Base-by-base conservation (phyloP, 2,329 filamentous ascomycete species). In the Eurotiales sp. region DNA sequence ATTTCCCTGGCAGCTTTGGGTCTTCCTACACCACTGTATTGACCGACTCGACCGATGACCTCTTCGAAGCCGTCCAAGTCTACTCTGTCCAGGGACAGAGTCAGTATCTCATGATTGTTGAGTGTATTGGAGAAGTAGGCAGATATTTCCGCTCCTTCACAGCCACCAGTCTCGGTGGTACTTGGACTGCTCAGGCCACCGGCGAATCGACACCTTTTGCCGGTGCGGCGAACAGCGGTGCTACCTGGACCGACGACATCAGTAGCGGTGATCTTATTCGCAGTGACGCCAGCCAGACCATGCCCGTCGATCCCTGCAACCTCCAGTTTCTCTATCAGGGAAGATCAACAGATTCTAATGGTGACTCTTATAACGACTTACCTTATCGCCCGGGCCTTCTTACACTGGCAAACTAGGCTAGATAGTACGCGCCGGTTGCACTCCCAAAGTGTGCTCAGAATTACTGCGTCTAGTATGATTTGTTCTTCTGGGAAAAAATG, bases 81-180 rank as follows among this genome's bases (percentile, higher is more conserved):
- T 87, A 86, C 69, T 83, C 75, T 2, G 59, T 86, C 52, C 41
- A 74, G 27, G 79, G 78, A 23, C 71, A 77, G 58, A 72, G 72
- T 56, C 67, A 77, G 56, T 86, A 86, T 66, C 77, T 86, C 51
- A 85, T 86, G 80, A 77, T 86, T n/a, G 81, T 86, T 29, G 84
- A 87, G 65, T 73, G 80, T 0, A 78, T 80, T 39, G 83, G 83
- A 1, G 32, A 65, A 0, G 67, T 74, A 27, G 83, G 83, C 1
- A 76, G 84, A 2, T 87, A 80, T 67, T 86, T 86, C 77, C 81
- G 83, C 52, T 85, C 82, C 1, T 86, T 82, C 71, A 85, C 81
- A 0, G 79, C 84, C 12, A 75, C 69, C 39, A 78, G 71, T 59
- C 72, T 86, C 8, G 61, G 64, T 32, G 84, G 83, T 8, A 46